phyloP scores from a whole-genome alignment of 208 protist species.

The Leishmania martiniquensis region DNA sequence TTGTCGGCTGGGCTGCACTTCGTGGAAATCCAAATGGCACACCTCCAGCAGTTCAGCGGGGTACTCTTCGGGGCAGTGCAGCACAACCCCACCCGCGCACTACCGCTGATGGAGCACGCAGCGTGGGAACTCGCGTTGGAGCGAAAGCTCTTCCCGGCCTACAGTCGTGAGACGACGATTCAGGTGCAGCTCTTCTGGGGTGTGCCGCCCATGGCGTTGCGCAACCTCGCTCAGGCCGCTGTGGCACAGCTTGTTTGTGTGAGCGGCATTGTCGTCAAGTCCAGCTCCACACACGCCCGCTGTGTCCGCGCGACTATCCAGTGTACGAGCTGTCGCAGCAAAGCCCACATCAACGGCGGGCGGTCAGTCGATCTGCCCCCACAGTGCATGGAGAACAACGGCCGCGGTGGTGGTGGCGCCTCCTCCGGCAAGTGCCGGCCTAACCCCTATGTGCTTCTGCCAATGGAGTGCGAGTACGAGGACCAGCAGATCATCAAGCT shows the following conservation, averaged over 20 bases:
- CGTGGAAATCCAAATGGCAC: slow-evolving; percentile 86
- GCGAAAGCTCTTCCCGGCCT: slow-evolving; percentile 65
- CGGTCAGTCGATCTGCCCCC: slow-evolving; percentile 78
- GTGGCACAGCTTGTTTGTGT: slow-evolving; percentile 87
- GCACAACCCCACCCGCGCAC: slow-evolving; percentile 60
- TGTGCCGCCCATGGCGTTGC: slow-evolving; percentile 76
- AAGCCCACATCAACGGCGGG: slow-evolving; percentile 82
- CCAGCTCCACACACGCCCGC: slow-evolving; percentile 75
- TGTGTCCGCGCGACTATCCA: slow-evolving; percentile 89
- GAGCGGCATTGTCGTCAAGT: slow-evolving; percentile 91
- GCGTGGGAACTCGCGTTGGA: slow-evolving; percentile 80
- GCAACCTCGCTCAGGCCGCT: slow-evolving; percentile 75
- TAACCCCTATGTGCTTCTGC: slow-evolving; percentile 93
- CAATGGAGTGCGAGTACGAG: slow-evolving; percentile 94
- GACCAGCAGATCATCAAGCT: slow-evolving; percentile 95
- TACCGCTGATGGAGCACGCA: slow-evolving; percentile 88
- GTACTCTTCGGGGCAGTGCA: slow-evolving; percentile 75
- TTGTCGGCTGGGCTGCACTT: slow-evolving; percentile 83
- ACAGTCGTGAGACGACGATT: slow-evolving; percentile 68
- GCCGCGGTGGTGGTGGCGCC: slow-evolving; percentile 25
- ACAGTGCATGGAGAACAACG: slow-evolving; percentile 88
- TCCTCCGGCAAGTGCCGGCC: slow-evolving; percentile 75
- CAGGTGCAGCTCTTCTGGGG: slow-evolving; percentile 92
- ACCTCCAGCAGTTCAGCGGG: slow-evolving; percentile 87
- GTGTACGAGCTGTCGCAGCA: slow-evolving; percentile 90